Evolutionary conservation across 768 basidiomycete genomes (phyloP).

Genomic region (Auricularia heimuer): DNA sequence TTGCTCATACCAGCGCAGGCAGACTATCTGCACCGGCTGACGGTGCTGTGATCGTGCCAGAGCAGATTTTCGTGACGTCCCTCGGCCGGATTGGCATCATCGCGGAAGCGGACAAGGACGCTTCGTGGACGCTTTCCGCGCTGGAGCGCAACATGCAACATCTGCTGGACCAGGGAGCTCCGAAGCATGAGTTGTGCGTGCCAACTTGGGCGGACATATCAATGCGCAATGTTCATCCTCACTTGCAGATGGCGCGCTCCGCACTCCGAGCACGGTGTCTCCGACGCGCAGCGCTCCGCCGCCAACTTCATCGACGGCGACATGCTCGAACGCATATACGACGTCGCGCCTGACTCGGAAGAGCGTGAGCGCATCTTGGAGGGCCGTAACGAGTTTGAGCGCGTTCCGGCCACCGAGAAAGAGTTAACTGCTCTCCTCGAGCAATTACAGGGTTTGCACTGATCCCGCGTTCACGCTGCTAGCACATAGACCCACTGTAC

Average conservation of each 20-base stretch:
- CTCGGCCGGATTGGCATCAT: slow-evolving; percentile 73
- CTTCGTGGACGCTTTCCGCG: slow-evolving; percentile 51
- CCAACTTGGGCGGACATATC: too few relatives aligned
- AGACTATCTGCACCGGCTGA: slow-evolving; percentile 37
- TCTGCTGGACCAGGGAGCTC: slow-evolving; percentile 43
- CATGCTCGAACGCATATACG: slow-evolving; percentile 62
- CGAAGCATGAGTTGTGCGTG: slow-evolving; percentile 50
- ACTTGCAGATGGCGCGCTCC: slow-evolving; percentile 58
- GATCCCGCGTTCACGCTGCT: neutral
- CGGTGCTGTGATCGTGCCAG: slow-evolving; percentile 36
- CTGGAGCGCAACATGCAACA: slow-evolving; percentile 67
- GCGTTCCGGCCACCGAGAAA: slow-evolving; percentile 34
- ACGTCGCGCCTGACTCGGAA: slow-evolving; percentile 27
- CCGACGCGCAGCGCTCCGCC: slow-evolving; percentile 45
- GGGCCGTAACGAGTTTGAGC: slow-evolving; percentile 52
- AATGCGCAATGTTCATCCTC: neutral
- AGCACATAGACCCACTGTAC: slow-evolving; percentile 6
- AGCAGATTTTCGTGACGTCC: slow-evolving; percentile 66
- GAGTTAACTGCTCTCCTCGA: slow-evolving; percentile 29
- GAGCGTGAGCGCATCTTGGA: slow-evolving; percentile 42
- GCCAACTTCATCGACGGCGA: slow-evolving; percentile 85
- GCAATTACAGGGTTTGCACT: slow-evolving; percentile 34
- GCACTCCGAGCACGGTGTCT: slow-evolving; percentile 42
- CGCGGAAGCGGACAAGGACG: slow-evolving; percentile 43
- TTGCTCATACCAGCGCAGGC: slow-evolving; percentile 30